Conservation (phyloP, 768 basidiomycete genomes). For the Podaxis sp. region DNA sequence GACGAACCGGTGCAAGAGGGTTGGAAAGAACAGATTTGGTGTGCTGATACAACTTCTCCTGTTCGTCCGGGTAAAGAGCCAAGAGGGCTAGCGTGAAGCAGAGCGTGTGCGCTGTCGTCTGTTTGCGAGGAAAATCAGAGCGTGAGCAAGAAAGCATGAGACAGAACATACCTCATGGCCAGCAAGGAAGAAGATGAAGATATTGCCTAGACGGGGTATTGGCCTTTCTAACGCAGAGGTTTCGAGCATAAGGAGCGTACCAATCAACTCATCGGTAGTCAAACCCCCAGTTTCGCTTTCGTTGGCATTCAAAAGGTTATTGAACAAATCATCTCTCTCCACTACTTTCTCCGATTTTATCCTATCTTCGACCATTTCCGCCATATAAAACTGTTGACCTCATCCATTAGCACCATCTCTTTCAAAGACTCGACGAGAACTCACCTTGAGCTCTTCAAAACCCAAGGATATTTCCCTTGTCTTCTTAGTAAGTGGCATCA, state of each 20-base stretch:
- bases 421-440: neutral
- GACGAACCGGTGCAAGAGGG: conserved; percentile 17
- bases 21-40: conserved; percentile 27
- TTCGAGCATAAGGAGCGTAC: conserved; percentile 16
- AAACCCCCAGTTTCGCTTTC: conserved; percentile 32
- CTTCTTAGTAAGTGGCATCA: conserved; percentile 33
- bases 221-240: neutral
- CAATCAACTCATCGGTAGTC: conserved; percentile 40
- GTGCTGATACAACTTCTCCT: conserved; percentile 42
- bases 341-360: conserved; percentile 33
- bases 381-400: conserved; percentile 36
- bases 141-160: neutral
- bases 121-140: neutral
- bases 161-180: conserved; percentile 49
- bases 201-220: conserved; percentile 29
- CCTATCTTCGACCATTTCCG: conserved; percentile 50
- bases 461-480: conserved; percentile 31
- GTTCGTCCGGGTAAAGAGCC: conserved; percentile 44
- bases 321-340: conserved; percentile 49
- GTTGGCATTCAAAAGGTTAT: conserved; percentile 47
- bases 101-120: conserved; percentile 41
- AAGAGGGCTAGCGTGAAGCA: conserved; percentile 41
- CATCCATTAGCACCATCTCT: neutral
- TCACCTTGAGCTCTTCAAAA: conserved; percentile 40
- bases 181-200: conserved; percentile 50